These are phyloP conservation scores for Ganoderma resinaceum DNA, from an alignment of 1,284 basidiomycete species.

Conservation along the genomic window DNA sequence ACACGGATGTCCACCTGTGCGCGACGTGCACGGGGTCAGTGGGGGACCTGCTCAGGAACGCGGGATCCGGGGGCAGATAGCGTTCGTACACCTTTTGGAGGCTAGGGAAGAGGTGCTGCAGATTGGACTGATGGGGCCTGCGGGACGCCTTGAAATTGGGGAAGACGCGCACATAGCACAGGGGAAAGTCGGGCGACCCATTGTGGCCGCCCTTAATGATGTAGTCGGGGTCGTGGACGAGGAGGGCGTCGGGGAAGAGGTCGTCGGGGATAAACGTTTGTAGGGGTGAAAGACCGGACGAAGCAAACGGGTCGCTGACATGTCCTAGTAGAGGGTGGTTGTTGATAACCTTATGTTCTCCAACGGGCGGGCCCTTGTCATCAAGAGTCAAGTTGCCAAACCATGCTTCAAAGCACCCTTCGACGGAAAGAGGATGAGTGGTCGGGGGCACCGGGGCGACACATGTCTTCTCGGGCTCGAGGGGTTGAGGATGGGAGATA, in stretches of 20 bases:
- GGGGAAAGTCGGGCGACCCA: neutral
- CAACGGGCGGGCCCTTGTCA: neutral
- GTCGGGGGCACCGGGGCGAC: neutral
- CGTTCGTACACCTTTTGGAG: no score
- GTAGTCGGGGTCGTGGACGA: slow-evolving; percentile 37
- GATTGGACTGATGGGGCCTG: no score
- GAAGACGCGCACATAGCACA: slow-evolving; percentile 31
- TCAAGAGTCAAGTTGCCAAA: slow-evolving; percentile 30
- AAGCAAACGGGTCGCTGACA: slow-evolving; percentile 10
- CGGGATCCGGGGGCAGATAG: neutral
- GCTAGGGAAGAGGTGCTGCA: no score
- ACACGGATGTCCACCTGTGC: slow-evolving; percentile 5
- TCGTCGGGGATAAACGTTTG: slow-evolving; percentile 37
- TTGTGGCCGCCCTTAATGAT: neutral
- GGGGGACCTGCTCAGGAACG: neutral
- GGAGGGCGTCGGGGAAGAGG: slow-evolving; percentile 40
- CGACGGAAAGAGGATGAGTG: neutral
- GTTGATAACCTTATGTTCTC: neutral
- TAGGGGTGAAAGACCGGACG: slow-evolving; percentile 28
- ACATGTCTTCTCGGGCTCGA: neutral
- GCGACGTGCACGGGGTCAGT: slow-evolving; percentile 19
- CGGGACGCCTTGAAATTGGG: slow-evolving; percentile 20
- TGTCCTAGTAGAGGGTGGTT: neutral
- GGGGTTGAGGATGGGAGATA: neutral
- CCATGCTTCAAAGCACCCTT: slow-evolving; percentile 19